Evolutionary conservation across 2,329 filamentous ascomycete species (phyloP), one percentile per base, ranked within the genome.

Genomic region (Alternaria arborescens): DNA sequence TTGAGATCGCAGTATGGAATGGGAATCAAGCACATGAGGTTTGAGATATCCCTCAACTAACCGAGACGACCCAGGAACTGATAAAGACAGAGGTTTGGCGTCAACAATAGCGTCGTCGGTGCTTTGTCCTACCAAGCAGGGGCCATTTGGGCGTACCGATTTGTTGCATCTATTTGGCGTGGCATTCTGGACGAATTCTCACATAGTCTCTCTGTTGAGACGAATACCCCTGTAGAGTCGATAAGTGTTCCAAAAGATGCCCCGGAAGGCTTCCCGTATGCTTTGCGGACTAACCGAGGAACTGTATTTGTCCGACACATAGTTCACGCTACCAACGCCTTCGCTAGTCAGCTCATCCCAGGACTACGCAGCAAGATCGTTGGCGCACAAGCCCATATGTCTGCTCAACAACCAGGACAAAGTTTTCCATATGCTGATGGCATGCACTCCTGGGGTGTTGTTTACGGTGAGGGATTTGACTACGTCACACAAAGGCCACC

Each of bases 291-390:
- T 1, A 54, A 66, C 0, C 76, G 82, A 7, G 85, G 85, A 2
- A 64, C 42, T 0, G 77, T 88, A 34, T 71, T 68, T 4, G 79
- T 85, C 8, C 76, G 77, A 0, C 82, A 88, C 53, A 77, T 89
- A 1, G 78, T 89, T 3, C 85, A 89, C 63, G 84, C 85, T 8
- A 89, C 86, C 1, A 88, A 89, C 62, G 85, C 78, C 5, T 84
- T 84, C 63, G 79, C 83, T 0, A 72, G 81, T 0, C 81, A 86
- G 52, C 80, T 88, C 1, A 68, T 88, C 3, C 85, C 86, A 0
- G 80, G 78, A 0, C 75, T 88, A 1, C 76, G 79, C 41, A 64
- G 32, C n/a, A 66, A 58, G 12, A 64, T 66, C 11, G 55, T 57
- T 1, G 63, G 61, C 4, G 55, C 55, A 36, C 36, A 54, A 18